Evolutionary conservation across 73 alveolate genomes (phyloP), one percentile per base, ranked within the genome.

Genomic region (Paramecium tetraurelia): DNA sequence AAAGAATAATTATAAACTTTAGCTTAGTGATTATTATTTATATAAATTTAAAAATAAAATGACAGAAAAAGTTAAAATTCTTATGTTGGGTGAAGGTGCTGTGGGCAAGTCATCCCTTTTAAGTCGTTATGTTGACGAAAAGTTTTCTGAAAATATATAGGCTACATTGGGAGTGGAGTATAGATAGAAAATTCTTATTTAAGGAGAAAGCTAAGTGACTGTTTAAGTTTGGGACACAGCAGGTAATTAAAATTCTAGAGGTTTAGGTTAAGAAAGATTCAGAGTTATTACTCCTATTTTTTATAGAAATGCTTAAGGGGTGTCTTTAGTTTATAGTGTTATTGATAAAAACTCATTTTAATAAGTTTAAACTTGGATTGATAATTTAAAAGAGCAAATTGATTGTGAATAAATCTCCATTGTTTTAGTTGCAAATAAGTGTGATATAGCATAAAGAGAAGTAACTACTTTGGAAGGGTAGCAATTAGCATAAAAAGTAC

Each of bases 201-300:
- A 92, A 16, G 97, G 93, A 21, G 70, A 84, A 21, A 89, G 83
- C 31, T 69, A 83, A 70, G 75, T 95, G 27, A 85, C 50, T 93
- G 88, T 95, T 53, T 92, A 95, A 92, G 92, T 95, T 21, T 96
- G 97, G 96, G 97, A 96, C 76, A 96, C 97, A 46, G 98, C 97
- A 29, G 98, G 97, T 31, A 72, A 29, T 5, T 40, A 20, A 22
- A 29, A 72, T 36, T 40, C 18, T 40, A 3, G 6, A 5, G 9
- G 31, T 18, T 53, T 29, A 72, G 86, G 86, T 21, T 95, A 96
- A 83, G 98, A 95, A 71, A 92, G 95, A 80, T 95, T 94, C 50
- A 88, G 92, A 77, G 89, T 96, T 20, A 92, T 95, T 43, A 92
- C 96, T 16, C 94, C 97, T 21, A 86, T 94, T 44, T 95, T 85